Percentiles rank a stretch among this genome's conserved stretches.
Conservation (phyloP, 306 rosid genomes). For the Argentina anserina region DNA sequence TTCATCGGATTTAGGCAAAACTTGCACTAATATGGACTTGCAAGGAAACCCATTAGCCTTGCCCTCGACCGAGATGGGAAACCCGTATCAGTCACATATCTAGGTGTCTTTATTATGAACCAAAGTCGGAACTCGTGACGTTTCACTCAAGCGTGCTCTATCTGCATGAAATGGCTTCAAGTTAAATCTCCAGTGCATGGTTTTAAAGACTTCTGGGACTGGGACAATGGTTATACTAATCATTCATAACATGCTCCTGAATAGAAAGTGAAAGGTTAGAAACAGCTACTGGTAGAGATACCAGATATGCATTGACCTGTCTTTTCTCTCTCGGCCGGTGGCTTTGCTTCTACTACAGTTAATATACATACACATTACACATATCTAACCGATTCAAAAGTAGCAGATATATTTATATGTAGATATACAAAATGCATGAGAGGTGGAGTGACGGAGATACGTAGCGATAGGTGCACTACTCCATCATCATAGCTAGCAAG, state of each 20-base stretch:
- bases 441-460: slow-evolving; percentile 32
- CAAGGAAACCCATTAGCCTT: no score
- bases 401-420: not conserved
- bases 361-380: not conserved
- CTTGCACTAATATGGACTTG: no score
- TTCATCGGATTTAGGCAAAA: no score
- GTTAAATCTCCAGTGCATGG: not conserved
- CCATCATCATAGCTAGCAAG: not conserved
- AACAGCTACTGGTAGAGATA: not conserved
- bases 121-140: no score
- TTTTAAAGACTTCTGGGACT: not conserved
- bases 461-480: slow-evolving; percentile 59
- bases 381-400: not conserved
- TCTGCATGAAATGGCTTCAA: not conserved
- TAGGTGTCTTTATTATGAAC: no score
- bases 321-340: not conserved
- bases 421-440: slow-evolving; percentile 1
- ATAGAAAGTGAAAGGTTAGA: not conserved
- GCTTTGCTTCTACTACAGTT: not conserved
- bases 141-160: no score
- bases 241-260: not conserved
- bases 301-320: not conserved
- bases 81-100: no score
- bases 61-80: no score
- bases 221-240: no score